phyloP scores from a whole-genome alignment of 805 yeast genomes.

The Ogataea siamensis region DNA sequence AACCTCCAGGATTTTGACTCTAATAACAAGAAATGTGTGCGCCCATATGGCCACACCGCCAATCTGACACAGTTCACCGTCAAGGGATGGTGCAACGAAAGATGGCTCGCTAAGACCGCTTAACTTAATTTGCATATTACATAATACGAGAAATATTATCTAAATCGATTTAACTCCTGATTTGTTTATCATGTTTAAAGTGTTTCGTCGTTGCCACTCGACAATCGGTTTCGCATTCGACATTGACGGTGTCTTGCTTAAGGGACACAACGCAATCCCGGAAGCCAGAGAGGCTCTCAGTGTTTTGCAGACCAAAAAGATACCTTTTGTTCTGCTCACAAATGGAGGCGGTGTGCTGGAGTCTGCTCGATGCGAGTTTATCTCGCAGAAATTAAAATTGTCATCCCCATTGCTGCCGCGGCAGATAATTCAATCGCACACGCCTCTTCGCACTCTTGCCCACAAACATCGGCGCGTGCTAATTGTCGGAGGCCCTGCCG shows the following conservation, averaged over 20 bases:
- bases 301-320: conserved; percentile 44
- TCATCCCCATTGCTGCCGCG: conserved; percentile 46
- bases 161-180: neutral
- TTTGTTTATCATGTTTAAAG: conserved; percentile 4
- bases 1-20: conserved; percentile 23
- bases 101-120: conserved; percentile 38
- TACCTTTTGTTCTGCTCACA: conserved; percentile 83
- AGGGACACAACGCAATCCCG: conserved; percentile 68
- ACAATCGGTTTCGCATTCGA: conserved; percentile 36
- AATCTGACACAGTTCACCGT: conserved; percentile 43
- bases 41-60: conserved; percentile 29
- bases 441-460: conserved; percentile 70
- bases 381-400: conserved; percentile 43
- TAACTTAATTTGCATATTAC: conserved; percentile 7
- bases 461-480: conserved; percentile 58
- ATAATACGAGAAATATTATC: neutral
- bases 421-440: conserved; percentile 83
- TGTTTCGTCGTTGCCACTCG: conserved; percentile 5
- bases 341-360: conserved; percentile 89
- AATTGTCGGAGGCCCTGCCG: conserved; percentile 80
- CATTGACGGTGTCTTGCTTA: conserved; percentile 84
- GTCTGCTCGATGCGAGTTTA: conserved; percentile 49
- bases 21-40: conserved; percentile 19
- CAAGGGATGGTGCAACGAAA: conserved; percentile 47
- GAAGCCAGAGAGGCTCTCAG: conserved; percentile 56